These are phyloP conservation scores for Ploettnerulaceae sp. DNA, from an alignment of 2,329 filamentous ascomycete genomes.

Conservation along the genomic window DNA sequence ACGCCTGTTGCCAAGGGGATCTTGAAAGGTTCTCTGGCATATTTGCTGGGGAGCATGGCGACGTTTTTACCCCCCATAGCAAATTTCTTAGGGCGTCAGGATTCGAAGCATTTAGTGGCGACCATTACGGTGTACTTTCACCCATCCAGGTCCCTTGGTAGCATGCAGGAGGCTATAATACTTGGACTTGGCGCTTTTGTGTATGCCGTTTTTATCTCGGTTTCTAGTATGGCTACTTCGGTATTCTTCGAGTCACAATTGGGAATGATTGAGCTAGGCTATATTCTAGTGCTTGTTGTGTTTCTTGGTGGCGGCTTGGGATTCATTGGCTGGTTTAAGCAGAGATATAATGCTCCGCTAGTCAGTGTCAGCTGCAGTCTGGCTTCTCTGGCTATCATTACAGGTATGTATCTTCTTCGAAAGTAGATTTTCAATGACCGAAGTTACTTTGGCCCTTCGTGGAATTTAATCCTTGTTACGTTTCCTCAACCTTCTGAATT, in stretches of 20 bases:
- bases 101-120: constrained; percentile 90
- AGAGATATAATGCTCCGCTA: constrained; percentile 69
- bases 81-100: constrained; percentile 70
- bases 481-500: no score
- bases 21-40: constrained; percentile 87
- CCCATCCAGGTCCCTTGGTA: constrained; percentile 77
- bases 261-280: constrained; percentile 64
- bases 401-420: constrained; percentile 32
- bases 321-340: constrained; percentile 83
- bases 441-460: neutral
- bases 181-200: constrained; percentile 73
- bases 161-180: constrained; percentile 80
- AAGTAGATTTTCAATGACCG: neutral
- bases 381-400: constrained; percentile 83
- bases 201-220: constrained; percentile 71
- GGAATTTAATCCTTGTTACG: neutral
- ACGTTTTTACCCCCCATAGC: constrained; percentile 76
- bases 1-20: constrained; percentile 75
- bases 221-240: constrained; percentile 84
- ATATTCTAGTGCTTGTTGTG: constrained; percentile 72
- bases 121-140: constrained; percentile 96
- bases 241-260: constrained; percentile 68
- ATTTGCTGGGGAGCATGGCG: constrained; percentile 77
- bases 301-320: constrained; percentile 85
- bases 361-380: constrained; percentile 84